Base-by-base conservation (phyloP, 139 green algal genomes). In the Tetraselmis chui region DNA sequence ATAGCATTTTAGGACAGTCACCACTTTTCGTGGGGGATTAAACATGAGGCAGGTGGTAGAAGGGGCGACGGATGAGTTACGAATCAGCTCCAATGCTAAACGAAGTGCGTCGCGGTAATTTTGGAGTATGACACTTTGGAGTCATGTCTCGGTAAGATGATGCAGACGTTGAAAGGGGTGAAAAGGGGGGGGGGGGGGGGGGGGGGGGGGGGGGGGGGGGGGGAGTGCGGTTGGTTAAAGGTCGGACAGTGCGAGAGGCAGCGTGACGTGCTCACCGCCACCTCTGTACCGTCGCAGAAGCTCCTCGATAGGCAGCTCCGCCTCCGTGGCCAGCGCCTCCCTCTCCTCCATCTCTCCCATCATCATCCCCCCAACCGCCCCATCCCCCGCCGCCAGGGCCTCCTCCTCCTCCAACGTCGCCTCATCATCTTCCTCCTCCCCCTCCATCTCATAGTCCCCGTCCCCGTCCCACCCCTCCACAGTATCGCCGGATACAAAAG, bases 381-480 rank as follows among this genome's bases (percentile, higher is more conserved):
- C 88, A 28, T 92, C 92, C 30, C 83, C 82, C 0, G 67, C 78
- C 27, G 85, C 88, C 80, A 93, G 75, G 29, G 32, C 76, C 81
- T 92, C 92, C 79, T 96, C 92, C 81, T 94, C 93, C 59, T 95
- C 92, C 58, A 96, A 85, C 1, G 92, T 96, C 25, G 59, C 83
- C 87, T 96, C 94, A 77, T 97, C 93, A 80, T 94, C 89, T 23
- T 79, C 88, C n/a, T 84, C 89, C 23, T 87, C 87, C 26, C 25
- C 30, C 30, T 77, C 80, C 22, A 45, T 82, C 26, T 86, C 83
- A 30, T 27, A 79, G 79, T 79, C 80, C 1, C 31, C 29, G 1
- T 79, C 80, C 29, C 28, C 58, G 24, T 67, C 45, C 45, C 18
- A 5, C 11, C 86, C 83, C 28, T 82, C 88, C 23, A 81, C 82